Evolutionary conservation across 768 basidiomycete genomes (phyloP).

Genomic region (Suillus sp.): DNA sequence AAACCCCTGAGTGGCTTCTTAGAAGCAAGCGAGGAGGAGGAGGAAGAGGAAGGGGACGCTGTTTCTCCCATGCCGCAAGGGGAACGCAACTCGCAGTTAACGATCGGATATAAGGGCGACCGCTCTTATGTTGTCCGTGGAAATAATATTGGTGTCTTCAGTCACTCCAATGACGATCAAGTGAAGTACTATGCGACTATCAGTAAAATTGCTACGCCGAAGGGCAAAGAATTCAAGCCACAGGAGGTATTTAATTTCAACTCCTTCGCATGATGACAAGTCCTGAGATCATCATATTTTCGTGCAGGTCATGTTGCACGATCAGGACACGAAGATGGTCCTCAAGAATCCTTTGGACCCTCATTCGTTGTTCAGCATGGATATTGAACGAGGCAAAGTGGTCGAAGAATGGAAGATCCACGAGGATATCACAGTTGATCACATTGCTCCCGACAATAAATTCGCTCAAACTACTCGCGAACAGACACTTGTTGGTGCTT

Average conservation of each 20-base stretch:
- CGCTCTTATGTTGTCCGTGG: constrained; percentile 93
- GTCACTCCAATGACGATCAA: constrained; percentile 63
- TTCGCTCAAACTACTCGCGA: constrained; percentile 92
- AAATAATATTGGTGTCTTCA: constrained; percentile 89
- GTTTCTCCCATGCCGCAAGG: constrained; percentile 47
- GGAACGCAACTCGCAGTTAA: constrained; percentile 84
- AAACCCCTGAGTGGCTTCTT: constrained; percentile 10
- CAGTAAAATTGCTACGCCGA: constrained; percentile 74
- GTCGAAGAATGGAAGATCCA: constrained; percentile 99
- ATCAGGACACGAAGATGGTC: constrained; percentile 95
- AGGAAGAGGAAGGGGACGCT: constrained; percentile 47
- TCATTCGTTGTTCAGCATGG: constrained; percentile 85
- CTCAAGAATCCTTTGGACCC: constrained; percentile 82
- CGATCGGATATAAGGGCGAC: constrained; percentile 94
- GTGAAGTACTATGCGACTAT: constrained; percentile 90
- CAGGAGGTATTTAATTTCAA: constrained; percentile 60
- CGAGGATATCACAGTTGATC: constrained; percentile 80
- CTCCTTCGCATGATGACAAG: background rate
- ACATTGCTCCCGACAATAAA: constrained; percentile 92
- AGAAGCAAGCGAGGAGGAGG: constrained; percentile 46
- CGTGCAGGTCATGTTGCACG: constrained; percentile 88
- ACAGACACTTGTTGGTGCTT: constrained; percentile 91
- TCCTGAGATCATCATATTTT: constrained; percentile 15
- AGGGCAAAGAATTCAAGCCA: constrained; percentile 85
- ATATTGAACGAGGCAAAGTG: constrained; percentile 92